Evolutionary conservation across 495 filamentous ascomycete genomes (phyloP), one percentile per base, ranked within the genome.

Genomic region (Hypomontagnella submonticulosa): DNA sequence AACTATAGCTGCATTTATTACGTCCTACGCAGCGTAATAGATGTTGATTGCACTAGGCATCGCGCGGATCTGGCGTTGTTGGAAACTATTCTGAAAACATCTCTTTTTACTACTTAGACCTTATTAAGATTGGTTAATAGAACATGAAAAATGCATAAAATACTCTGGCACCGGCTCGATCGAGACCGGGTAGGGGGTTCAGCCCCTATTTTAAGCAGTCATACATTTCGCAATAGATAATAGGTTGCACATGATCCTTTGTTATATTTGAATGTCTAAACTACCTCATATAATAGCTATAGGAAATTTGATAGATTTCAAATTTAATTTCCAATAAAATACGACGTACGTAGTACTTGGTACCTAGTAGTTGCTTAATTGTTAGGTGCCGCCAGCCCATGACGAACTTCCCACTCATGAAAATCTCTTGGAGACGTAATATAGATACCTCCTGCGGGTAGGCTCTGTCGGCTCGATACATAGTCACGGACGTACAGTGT

Each of bases 401-500:
- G 23, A 6, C 23, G 23, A 27, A 27, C 23, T 6, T 27, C 23
- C 23, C 23, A 27, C 2, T 27, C 23, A 2, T 27, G 23, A 2
- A 3, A 3, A 27, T 27, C 23, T 6, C 6, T 2, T 27, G 2
- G 3, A 27, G 23, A 27, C 23, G 23, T 27, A 27, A 27, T 36
- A 56, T 69, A 69, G 43, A 69, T 66, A 1, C 66, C 66, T 32
- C 61, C 48, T 4, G 61, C 56, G 23, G 30, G 15, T 23, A 61
- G 44, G 11, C 13, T 50, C 53, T 16, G 23, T 19, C 48, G 44
- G 11, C 50, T 50, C 41, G 66, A 61, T n/a, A 40, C 18, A 33
- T 66, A 66, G 18, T 41, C 66, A 32, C n/a, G 33, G 30, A 58
- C 57, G 36, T 62, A 69, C 38, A 69, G 34, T 16, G 56, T 66